Evolutionary conservation across 805 yeast genomes (phyloP), one percentile per base, ranked within the genome.

Genomic region (Cyberlindnera saturnus): DNA sequence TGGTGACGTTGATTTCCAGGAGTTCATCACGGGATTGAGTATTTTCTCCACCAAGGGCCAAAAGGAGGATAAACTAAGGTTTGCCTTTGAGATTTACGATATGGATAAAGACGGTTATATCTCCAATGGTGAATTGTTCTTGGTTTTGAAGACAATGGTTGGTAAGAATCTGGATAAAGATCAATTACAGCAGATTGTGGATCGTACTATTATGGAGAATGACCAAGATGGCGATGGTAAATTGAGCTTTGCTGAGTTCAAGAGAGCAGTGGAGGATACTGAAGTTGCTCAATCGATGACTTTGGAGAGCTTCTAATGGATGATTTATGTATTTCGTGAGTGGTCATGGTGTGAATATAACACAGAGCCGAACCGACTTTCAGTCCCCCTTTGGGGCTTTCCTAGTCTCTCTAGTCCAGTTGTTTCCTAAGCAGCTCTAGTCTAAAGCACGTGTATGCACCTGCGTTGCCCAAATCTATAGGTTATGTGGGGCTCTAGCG

Each of bases 81-180:
- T 95, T 69, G 93, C 96, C 10, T 93, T 93, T 66, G 86, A 82
- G 57, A 88, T 93, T 16, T 93, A 93, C 60, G 99, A 93, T 60
- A 88, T 93, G 49, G 99, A 93, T 64, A 74, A 88, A 43, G 99
- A 93, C 61, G 99, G 99, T 0, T 89, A 59, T 60, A 87, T 93
- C 32, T 90, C 97, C 3, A 91, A 91, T 60, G 99, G 99, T 19
- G 99, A 93, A 65, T 64, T 93, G 44, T 93, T 83, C 57, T 73
- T 91, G 34, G 98, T 93, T 34, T 70, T 93, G 67, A 86, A 93
- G 64, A 86, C 87, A 78, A 93, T 93, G 99, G 99, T 95, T 23
- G 99, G 98, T 1, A 82, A 80, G 53, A 89, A 93, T 57, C 66
- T 95, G 44, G 83, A 80, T 48, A 95, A 86, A 46, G 79, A 78